Base-by-base conservation (phyloP, 1,284 basidiomycete genomes). In the Leccinum solheimii region DNA sequence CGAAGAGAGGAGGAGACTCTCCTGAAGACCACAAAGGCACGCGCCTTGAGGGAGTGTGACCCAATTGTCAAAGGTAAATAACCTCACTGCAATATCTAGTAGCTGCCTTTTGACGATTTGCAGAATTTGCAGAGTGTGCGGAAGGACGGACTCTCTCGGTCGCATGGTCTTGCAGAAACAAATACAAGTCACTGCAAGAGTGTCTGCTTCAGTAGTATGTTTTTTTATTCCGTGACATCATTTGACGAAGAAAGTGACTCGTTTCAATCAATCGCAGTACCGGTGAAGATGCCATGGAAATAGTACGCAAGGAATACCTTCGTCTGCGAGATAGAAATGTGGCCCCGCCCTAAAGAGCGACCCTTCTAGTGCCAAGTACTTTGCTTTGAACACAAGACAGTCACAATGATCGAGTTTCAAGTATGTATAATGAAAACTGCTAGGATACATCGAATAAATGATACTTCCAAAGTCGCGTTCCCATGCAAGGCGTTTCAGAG, bases 1-100 rank as follows among this genome's bases (percentile, higher is more conserved):
- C 84, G 94, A 65, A 83, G 94, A 62, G 94, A 97, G 77, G 94
- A 95, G 73, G 90, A 94, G 53, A 90, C 88, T 11, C 81, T 96
- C 49, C 75, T 90, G 55, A 95, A 94, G 72, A 79, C 86, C 40
- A 90, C 91, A n/a, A 95, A 94, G 72, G 83, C 85, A 8, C 81
- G 85, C 56, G 94, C 94, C 13, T 75, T 95, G 70, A 89, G 86
- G 69, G 86, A 89, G 73, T 95, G 94, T 67, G 90, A 94, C 69
- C 68, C 80, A 1, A 65, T 90, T 3, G 91, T 96, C 5, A 88
- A 86, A 85, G 88, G 94, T 89, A 67, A 58, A 30, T 56, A 5
- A 13, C 53, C 9, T 43, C 23, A 3, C 3, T 16, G 73, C 19
- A 8, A 1, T 48, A 16, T 7, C 7, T 40, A 16, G 4, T 32